Base-by-base conservation (phyloP, 345 rosid genomes). In the Gossypium arboreum region DNA sequence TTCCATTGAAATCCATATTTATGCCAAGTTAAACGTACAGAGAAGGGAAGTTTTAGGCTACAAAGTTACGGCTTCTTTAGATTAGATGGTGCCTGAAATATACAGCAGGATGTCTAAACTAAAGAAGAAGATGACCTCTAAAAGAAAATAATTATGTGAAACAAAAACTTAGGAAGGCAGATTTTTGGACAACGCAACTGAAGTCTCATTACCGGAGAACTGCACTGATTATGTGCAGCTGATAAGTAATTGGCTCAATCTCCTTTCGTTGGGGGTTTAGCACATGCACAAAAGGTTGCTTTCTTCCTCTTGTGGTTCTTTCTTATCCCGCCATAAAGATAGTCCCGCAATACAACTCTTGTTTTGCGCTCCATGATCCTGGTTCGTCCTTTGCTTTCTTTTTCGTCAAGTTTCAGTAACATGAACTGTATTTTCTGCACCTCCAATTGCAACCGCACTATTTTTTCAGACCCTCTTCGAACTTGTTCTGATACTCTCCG, bases 371-470 rank as follows among this genome's bases (percentile, higher is more conserved):
- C 97, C 2, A 77, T 25, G 20, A 75, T 68, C 79, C 82, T 86
- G 45, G 88, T 73, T 77, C 77, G 84, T 0, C 85, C 92, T 73
- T 76, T 77, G 75, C 88, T 83, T 79, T 83, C 88, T 77, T 85
- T 86, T 60, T 88, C 89, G 56, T 95, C 97, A 13, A 90, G 76
- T 83, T 89, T 92, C 81, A 88, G 68, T 57, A 96, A 73, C 51
- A 93, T 79, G 79, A 86, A 86, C 86, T 92, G 98, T 65, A 96
- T 65, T 80, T 91, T 93, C 86, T 92, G 98, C 83, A 93, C 88
- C 87, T 96, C 98, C 78, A 92, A 65, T 79, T 96, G 97, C 82
- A 96, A 79, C 76, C 92, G 82, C 20, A 94, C 95, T 12, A 89
- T 87, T 85, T 87, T 93, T 84, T 96, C 98, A 2, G 97, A 92